Base-by-base conservation (phyloP, 2,329 filamentous ascomycete species). In the Verticillium nonalfalfae region DNA sequence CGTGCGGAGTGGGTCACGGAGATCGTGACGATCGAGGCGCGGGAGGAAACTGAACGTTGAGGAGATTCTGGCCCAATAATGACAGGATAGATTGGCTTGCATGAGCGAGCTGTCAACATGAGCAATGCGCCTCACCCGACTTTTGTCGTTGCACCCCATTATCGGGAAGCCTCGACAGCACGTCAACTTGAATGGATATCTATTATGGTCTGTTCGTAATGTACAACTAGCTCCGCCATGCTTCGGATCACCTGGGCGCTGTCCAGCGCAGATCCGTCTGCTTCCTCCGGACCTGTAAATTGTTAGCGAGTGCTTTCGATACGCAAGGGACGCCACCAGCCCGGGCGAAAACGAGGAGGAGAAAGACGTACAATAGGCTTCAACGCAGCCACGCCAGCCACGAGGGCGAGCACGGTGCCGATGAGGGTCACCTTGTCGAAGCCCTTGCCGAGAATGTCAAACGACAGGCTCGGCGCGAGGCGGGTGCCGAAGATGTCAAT, bases 371-470 rank as follows among this genome's bases (percentile, higher is more conserved):
- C 95, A 85, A 98, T 86, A 34, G 95, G 95, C 59, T 88, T 88
- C 70, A 98, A 79, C 61, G 91, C 84, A 66, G 88, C 74, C 15
- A 97, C 94, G 56, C 92, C 93, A 45, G 85, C 81, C 56, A 85
- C 85, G 67, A 98, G 80, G 18, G 91, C 94, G 50, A 90, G 80
- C 40, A 99, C 93, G 1, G 95, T 99, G 15, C 85, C 81, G 40
- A 97, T 74, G 71, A 99, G 85, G 68, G 93, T 90, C 61, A 93
- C 72, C 80, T 96, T 97, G 73, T 94, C 95, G 75, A 99, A 99
- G 2, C 91, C 91, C 76, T 93, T 95, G 64, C 93, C 95, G 15
- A 99, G 78, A 52, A 98, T 86, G 76, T 99, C 95, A 74, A 99
- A 99, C 15, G 90, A 85, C 68, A 90, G 87, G 74, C 92, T 97